Evolutionary conservation across 2,329 filamentous ascomycete species (phyloP).

Genomic region (Ophiostoma novo-ulmi): DNA sequence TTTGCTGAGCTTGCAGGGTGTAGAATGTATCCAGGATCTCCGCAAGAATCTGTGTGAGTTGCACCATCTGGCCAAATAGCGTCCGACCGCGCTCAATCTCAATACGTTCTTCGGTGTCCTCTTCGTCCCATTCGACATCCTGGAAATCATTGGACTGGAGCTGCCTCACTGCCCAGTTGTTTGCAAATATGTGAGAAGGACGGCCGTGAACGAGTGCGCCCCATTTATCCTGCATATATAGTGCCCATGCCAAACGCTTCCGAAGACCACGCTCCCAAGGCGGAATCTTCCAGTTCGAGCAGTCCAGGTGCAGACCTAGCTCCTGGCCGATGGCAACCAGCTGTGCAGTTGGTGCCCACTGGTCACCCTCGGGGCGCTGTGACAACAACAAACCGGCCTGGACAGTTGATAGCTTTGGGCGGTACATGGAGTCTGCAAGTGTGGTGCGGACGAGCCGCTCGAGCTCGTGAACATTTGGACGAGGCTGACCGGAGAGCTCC

Average conservation of each 20-base stretch:
- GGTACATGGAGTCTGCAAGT: conserved; percentile 44
- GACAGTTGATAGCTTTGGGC: conserved; percentile 52
- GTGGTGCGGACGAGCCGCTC: conserved; percentile 38
- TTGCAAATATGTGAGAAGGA: conserved; percentile 65
- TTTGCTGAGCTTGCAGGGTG: conserved; percentile 68
- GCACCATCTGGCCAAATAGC: conserved; percentile 70
- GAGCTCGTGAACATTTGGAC: conserved; percentile 38
- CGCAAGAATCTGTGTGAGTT: conserved; percentile 67
- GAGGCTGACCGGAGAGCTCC: conserved; percentile 43
- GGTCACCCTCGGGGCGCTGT: conserved; percentile 44
- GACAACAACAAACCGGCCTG: conserved; percentile 52
- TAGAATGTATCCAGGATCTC: conserved; percentile 82
- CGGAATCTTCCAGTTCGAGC: conserved; percentile 57
- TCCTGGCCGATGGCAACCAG: conserved; percentile 54
- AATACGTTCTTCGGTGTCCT: conserved; percentile 55
- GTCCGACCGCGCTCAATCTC: conserved; percentile 64
- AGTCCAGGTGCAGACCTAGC: conserved; percentile 57
- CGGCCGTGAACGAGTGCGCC: conserved; percentile 78
- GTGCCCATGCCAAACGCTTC: conserved; percentile 57
- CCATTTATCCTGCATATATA: conserved; percentile 69
- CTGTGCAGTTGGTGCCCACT: conserved; percentile 48
- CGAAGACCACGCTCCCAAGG: conserved; percentile 58
- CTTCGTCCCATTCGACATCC: conserved; percentile 63
- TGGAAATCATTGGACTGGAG: conserved; percentile 66
- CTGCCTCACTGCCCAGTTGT: conserved; percentile 70